Conservation (phyloP, 257 asterid genomes). For the Solanum etuberosum region DNA sequence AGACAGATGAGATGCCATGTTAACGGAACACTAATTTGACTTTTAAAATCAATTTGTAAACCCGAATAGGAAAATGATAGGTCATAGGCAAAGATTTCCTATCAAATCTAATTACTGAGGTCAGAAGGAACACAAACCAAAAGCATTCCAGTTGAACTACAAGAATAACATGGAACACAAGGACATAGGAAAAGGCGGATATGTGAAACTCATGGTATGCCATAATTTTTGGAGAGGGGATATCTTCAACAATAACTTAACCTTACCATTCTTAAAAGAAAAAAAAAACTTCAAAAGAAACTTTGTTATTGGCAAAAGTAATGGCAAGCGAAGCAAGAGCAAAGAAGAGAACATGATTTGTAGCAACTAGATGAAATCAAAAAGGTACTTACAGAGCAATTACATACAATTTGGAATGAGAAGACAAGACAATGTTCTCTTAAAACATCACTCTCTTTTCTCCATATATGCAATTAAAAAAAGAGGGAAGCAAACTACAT, state of each 20-base stretch:
- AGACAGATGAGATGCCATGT: background rate
- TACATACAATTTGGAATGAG: background rate
- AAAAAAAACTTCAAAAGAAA: background rate
- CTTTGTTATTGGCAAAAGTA: background rate
- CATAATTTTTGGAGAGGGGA: background rate
- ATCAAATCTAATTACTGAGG: background rate
- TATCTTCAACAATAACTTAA: background rate
- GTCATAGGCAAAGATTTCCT: background rate
- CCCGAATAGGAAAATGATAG: background rate
- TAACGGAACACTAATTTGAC: background rate
- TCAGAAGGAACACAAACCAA: background rate
- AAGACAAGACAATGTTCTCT: background rate
- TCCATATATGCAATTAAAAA: background rate
- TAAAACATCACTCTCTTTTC: background rate
- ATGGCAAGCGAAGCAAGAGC: background rate
- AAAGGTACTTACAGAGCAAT: background rate
- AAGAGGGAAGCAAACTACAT: background rate
- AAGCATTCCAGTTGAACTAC: background rate
- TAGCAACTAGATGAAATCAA: background rate
- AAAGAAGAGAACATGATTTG: background rate
- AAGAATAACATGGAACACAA: background rate
- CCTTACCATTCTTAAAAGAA: background rate
- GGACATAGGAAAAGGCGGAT: background rate
- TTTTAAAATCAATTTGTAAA: background rate
- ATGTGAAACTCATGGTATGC: background rate